Base-by-base conservation (phyloP, 306 rosid genomes). In the Crataegus laevigata region DNA sequence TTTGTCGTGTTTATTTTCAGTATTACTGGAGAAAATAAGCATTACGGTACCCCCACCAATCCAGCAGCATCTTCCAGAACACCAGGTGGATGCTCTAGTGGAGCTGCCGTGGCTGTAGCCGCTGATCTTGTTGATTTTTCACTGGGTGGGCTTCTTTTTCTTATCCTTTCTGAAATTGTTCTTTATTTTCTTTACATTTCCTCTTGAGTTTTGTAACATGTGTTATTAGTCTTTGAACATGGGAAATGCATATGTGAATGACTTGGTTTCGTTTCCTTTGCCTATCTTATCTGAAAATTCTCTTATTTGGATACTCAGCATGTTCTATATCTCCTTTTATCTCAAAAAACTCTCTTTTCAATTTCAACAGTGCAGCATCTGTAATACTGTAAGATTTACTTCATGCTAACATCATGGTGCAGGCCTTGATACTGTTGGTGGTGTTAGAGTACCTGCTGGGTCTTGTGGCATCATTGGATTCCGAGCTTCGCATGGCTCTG, bases 71-170 rank as follows among this genome's bases (percentile, higher is more conserved):
- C 88, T 79, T 73, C 87, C 51, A 91, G 89, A 69, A 71, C 86
- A 67, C 94, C 99, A 1, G 99, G 99, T 68, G 99, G 98, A 71
- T 83, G 97, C 69, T 96, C 94, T 40, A 81, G 99, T 78, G 99
- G 98, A 70, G 93, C 97, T 78, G 96, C 99, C 11, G 98, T 92
- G 26, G 96, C 97, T 66, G 98, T 96, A 78, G 98, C 98, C 52
- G 94, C 97, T 51, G 78, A 85, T 82, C 86, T 96, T 42, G 97
- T 83, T 66, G 97, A 90, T 84, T 96, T 96, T 78, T 86, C 98
- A 6, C 63, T 96, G 76, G 99, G 99, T 96, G 68, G 82, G 93
- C 76, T 78, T 79, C 80, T 32, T 74, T 47, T 29, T 67, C 22
- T 28, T 28, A 1, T 17, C 40, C 7, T 26, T 24, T 13, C 15